Evolutionary conservation across 140 eudicot species (phyloP), one percentile per base, ranked within the genome.

Genomic region (Stevia rebaudiana): DNA sequence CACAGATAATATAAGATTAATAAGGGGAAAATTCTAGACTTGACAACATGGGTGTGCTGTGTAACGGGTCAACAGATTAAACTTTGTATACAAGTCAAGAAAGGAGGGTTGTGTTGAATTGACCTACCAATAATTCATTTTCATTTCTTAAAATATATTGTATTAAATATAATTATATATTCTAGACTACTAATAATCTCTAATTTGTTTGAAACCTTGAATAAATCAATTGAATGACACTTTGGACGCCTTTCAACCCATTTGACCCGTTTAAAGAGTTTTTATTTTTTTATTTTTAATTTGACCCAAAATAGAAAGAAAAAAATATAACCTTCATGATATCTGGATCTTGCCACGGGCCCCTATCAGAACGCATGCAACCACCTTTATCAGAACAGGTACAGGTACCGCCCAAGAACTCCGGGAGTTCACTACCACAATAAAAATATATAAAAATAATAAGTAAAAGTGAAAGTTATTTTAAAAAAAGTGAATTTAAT

Each of bases 341-440:
- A 5, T 92, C 98, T 24, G 92, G 81, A 69, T 92, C 95, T 62
- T 85, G 86, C 98, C 98, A 92, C 30, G 98, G 98, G 40, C 98
- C 98, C 70, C 73, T 92, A 63, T 92, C 98, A 15, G 98, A 85
- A 70, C 71, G 81, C 98, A 88, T 83, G 70, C 98, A 92, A 13
- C 98, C 98, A 70, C 94, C 98, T 46, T 79, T 79, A 72, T 73
- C 80, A 3, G 84, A 80, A 74, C 98, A 92, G 21, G 85, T 92
- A 69, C 98, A 92, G 44, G 96, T 85, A 69, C 98, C 98, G 16
- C 98, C 98, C 88, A 92, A 76, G 69, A 92, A 92, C 37, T 88
- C 96, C 2, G 98, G 98, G 33, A 92, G 86, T 78, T 92, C 98
- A 79, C 98, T 92, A 88, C 48, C 43, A 51, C 47, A 71, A 43